Evolutionary conservation across 495 filamentous ascomycete species (phyloP).

Genomic region (Talaromyces proteolyticus): DNA sequence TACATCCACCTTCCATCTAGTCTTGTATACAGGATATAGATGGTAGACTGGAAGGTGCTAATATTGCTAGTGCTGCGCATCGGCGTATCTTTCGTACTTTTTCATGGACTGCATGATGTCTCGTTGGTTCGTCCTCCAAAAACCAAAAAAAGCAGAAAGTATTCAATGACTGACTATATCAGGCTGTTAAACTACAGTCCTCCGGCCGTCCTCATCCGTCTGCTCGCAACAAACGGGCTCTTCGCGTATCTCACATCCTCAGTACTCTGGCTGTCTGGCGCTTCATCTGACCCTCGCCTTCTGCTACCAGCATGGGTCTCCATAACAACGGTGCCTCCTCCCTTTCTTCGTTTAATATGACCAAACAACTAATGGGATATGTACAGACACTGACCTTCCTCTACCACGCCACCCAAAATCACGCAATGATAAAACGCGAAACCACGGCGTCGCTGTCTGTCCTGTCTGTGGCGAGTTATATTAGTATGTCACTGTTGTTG

Average conservation of each 20-base stretch:
- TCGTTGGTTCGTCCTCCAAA: slow-evolving; percentile 55
- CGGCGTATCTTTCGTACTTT: slow-evolving; percentile 81
- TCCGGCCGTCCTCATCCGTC: slow-evolving; percentile 74
- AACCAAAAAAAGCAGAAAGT: not conserved
- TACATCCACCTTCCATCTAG: slow-evolving; percentile 10
- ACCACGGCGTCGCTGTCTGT: slow-evolving; percentile 71
- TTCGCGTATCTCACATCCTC: slow-evolving; percentile 80
- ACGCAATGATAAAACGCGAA: slow-evolving; percentile 76
- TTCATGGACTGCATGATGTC: slow-evolving; percentile 93
- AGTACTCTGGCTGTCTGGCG: slow-evolving; percentile 70
- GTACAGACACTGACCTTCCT: slow-evolving; percentile 64
- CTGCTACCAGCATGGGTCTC: slow-evolving; percentile 83
- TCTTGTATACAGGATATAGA: not conserved
- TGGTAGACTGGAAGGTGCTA: not conserved
- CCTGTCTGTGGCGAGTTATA: slow-evolving; percentile 69
- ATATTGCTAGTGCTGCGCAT: slow-evolving; percentile 61
- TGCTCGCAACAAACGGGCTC: slow-evolving; percentile 70
- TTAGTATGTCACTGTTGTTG: slow-evolving; percentile 66
- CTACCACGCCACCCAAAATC: slow-evolving; percentile 78
- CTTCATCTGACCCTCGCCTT: slow-evolving; percentile 66
- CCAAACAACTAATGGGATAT: not conserved
- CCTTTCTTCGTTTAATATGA: not conserved
- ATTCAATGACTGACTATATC: not conserved
- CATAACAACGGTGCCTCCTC: slow-evolving; percentile 61
- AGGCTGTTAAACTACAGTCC: slow-evolving; percentile 88